phyloP scores from a whole-genome alignment of 2,329 filamentous ascomycete genomes.

The Grosmannia serpens region DNA sequence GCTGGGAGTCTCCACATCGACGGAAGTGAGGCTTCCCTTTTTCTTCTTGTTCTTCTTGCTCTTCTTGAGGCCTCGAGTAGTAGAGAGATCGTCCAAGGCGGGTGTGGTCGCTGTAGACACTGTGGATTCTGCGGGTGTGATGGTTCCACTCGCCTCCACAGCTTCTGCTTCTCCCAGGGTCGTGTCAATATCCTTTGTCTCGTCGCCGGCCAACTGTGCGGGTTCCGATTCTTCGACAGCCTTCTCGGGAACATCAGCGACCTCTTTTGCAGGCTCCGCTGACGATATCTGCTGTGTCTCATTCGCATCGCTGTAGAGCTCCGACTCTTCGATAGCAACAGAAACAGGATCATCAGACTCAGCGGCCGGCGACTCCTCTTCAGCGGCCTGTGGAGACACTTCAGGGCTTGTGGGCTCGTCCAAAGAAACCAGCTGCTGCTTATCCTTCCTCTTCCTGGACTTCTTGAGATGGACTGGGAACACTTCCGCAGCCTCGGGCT shows the following conservation, averaged over 20 bases:
- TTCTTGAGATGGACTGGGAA: neutral
- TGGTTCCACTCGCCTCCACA: neutral
- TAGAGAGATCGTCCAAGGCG: neutral
- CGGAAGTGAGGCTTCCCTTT: neutral
- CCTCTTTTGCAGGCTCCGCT: neutral
- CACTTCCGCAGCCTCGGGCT: neutral
- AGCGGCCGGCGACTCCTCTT: neutral
- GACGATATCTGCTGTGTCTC: neutral
- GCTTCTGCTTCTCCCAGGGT: neutral
- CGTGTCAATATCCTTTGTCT: neutral
- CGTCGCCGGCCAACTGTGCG: neutral
- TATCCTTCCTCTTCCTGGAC: slow-evolving; percentile 4
- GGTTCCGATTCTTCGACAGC: neutral
- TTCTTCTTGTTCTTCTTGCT: neutral
- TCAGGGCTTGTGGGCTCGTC: neutral
- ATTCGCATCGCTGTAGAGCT: neutral
- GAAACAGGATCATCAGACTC: neutral
- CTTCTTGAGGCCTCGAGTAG: neutral
- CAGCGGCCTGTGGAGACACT: neutral
- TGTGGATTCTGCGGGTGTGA: neutral
- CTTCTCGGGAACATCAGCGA: neutral
- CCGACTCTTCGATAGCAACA: neutral
- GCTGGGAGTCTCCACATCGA: neutral
- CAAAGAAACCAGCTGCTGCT: neutral
- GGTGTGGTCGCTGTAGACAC: neutral